phyloP scores from a whole-genome alignment of 495 filamentous ascomycete species.

The Neurospora africana region DNA sequence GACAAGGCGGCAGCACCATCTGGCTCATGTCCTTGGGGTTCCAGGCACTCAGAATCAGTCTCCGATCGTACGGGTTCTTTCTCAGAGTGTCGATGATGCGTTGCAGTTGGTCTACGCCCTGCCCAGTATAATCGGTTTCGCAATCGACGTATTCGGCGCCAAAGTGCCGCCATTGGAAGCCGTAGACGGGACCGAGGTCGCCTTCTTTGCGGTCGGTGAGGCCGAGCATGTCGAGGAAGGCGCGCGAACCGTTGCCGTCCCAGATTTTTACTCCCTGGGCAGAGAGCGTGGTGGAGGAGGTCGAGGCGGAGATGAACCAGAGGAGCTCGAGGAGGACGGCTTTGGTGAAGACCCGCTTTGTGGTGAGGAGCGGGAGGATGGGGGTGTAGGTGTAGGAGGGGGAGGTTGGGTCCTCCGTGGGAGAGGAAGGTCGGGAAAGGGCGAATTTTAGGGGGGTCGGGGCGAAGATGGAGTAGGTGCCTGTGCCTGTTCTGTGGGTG shows the following conservation, averaged over 20 bases:
- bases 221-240: constrained; percentile 75
- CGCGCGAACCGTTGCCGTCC: constrained; percentile 92
- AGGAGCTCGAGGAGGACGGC: constrained; percentile 89
- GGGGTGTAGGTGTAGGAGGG: constrained; percentile 41
- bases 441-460: constrained; percentile 77
- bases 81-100: constrained; percentile 75
- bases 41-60: constrained; percentile 88
- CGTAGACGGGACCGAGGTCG: constrained; percentile 92
- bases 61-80: constrained; percentile 72
- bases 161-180: constrained; percentile 98
- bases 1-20: constrained; percentile 95
- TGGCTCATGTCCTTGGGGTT: constrained; percentile 74
- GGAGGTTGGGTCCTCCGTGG: not conserved
- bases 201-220: constrained; percentile 69
- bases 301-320: constrained; percentile 85
- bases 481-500: constrained; percentile 68
- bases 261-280: constrained; percentile 85
- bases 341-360: constrained; percentile 89
- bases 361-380: constrained; percentile 85
- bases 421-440: constrained; percentile 29
- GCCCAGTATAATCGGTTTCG: constrained; percentile 69
- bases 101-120: constrained; percentile 86
- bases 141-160: constrained; percentile 78
- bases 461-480: constrained; percentile 80
- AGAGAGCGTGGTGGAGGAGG: constrained; percentile 63